Conservation (phyloP, 441 rosid species). For the Erodium texanum region DNA sequence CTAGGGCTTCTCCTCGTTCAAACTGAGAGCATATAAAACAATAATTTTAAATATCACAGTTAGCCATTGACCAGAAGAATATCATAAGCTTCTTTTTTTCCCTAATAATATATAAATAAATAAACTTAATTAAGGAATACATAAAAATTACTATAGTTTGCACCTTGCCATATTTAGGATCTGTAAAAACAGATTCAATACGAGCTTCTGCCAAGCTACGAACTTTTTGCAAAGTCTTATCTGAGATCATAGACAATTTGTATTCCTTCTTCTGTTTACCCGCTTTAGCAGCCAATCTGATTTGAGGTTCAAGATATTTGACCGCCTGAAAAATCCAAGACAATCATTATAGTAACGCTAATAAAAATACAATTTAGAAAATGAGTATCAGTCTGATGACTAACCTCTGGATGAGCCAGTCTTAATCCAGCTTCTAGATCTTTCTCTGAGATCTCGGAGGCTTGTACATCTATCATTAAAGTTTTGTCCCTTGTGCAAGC, state of each 20-base stretch:
- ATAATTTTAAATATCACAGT: conserved; percentile 11
- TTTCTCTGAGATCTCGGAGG: conserved; percentile 76
- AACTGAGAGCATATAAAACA: conserved; percentile 38
- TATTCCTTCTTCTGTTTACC: conserved; percentile 92
- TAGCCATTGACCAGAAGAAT: neutral
- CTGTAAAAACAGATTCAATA: conserved; percentile 70
- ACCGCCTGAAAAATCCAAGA: conserved; percentile 55
- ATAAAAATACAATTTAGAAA: conserved; percentile 1
- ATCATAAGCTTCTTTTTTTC: too few species aligned
- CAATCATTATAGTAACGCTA: conserved; percentile 15
- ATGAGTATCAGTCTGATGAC: conserved; percentile 3
- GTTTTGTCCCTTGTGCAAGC: conserved; percentile 94
- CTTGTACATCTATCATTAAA: conserved; percentile 93
- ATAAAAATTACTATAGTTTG: conserved; percentile 7
- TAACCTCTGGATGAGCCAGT: conserved; percentile 90
- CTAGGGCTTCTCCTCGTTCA: conserved; percentile 96
- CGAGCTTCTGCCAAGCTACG: conserved; percentile 51
- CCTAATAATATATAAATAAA: too few species aligned
- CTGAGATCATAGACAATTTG: conserved; percentile 68
- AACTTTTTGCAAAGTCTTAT: conserved; percentile 59
- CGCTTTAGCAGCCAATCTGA: conserved; percentile 76
- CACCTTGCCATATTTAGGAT: conserved; percentile 93
- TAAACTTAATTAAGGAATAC: too few species aligned
- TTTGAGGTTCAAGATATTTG: conserved; percentile 81
- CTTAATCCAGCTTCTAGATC: conserved; percentile 84